phyloP scores from a whole-genome alignment of 371 early-diverging fungal species.

The Syncephalastrum contaminatum region DNA sequence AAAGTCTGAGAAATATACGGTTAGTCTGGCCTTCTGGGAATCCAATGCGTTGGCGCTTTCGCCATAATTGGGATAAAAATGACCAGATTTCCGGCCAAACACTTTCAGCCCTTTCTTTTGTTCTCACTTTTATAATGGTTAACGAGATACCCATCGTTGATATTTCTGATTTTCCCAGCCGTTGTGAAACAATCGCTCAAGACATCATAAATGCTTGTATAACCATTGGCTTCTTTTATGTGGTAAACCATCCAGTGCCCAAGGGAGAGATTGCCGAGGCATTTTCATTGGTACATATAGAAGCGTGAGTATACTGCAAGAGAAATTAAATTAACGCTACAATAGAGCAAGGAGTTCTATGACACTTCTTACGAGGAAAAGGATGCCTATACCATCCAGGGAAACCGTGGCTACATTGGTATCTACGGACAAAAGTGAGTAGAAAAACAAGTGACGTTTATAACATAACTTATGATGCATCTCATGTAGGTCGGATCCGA shows the following conservation, averaged over 20 bases:
- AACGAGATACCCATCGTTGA: slow-evolving; percentile 8
- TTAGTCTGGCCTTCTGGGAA: no score
- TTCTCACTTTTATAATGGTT: no score
- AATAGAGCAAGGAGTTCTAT: slow-evolving; percentile 7
- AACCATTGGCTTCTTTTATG: slow-evolving; percentile 14
- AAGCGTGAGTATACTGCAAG: neutral
- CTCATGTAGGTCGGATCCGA: slow-evolving; percentile 31
- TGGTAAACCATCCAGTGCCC: slow-evolving; percentile 7
- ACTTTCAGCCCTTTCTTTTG: no score
- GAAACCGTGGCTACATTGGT: slow-evolving; percentile 10
- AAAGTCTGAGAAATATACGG: no score
- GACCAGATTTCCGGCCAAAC: no score
- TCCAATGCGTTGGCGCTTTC: no score
- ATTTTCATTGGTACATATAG: neutral
- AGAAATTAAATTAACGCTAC: no score
- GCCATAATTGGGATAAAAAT: no score
- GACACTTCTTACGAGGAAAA: slow-evolving; percentile 5
- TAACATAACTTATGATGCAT: neutral
- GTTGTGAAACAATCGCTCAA: slow-evolving; percentile 4
- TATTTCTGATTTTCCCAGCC: slow-evolving; percentile 5
- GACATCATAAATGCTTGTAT: slow-evolving; percentile 6
- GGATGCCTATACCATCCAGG: neutral
- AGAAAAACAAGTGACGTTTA: neutral
- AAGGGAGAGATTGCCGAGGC: neutral
- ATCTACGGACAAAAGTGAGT: slow-evolving; percentile 5